phyloP scores from a whole-genome alignment of 768 basidiomycete genomes.

The Russula dissimulans region DNA sequence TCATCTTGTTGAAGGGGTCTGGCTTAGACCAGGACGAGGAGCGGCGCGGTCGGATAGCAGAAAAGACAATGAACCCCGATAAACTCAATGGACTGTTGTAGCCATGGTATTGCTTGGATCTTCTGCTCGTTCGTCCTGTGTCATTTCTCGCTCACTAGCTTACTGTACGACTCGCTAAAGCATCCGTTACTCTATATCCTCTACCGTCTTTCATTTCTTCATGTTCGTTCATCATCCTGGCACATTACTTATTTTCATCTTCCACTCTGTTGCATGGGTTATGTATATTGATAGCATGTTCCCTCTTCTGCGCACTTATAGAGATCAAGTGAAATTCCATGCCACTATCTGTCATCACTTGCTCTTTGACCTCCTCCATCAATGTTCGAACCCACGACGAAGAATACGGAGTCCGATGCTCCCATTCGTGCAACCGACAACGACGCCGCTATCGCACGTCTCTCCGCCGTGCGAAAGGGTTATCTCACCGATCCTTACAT shows the following conservation, averaged over 20 bases:
- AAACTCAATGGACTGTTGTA: slow-evolving; percentile 37
- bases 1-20: slow-evolving; percentile 62
- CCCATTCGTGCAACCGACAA: slow-evolving; percentile 70
- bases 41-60: slow-evolving; percentile 43
- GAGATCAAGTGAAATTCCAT: slow-evolving; percentile 2
- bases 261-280: slow-evolving; percentile 1
- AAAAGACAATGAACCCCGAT: slow-evolving; percentile 52
- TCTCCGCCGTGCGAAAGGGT: slow-evolving; percentile 75
- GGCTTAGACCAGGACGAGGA: slow-evolving; percentile 50
- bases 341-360: slow-evolving; percentile 1
- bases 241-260: slow-evolving; percentile 8
- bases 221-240: slow-evolving; percentile 8
- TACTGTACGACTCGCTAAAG: slow-evolving; percentile 17
- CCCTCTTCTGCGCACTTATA: background rate
- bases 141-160: slow-evolving; percentile 6
- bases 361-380: background rate
- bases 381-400: background rate
- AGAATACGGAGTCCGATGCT: slow-evolving; percentile 39
- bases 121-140: slow-evolving; percentile 4
- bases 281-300: slow-evolving; percentile 11
- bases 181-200: slow-evolving; percentile 15
- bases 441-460: slow-evolving; percentile 74
- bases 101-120: slow-evolving; percentile 1
- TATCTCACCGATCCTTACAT: slow-evolving; percentile 78
- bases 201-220: slow-evolving; percentile 8